A percentile compares a stretch with the other conserved stretches of the same genome.
phyloP scores from a whole-genome alignment of 768 basidiomycete genomes.

The Daedaleopsis sinensis region DNA sequence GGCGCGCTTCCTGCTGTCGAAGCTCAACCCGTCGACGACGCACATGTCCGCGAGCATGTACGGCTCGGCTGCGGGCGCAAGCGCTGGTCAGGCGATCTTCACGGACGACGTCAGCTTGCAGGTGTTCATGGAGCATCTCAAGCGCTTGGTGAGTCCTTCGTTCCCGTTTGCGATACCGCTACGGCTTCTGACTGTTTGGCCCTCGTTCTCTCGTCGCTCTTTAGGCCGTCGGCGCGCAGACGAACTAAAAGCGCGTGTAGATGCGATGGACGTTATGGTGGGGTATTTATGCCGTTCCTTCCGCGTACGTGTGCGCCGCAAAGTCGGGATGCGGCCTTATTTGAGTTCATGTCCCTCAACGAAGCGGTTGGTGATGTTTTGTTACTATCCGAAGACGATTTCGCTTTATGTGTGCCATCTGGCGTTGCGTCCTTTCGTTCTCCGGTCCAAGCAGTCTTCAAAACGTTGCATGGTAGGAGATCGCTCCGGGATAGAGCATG shows the following conservation, averaged over 20 bases:
- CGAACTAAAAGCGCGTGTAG: constrained; percentile 42
- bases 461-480: no score
- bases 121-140: constrained; percentile 97
- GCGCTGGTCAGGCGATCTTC: constrained; percentile 89
- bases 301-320: neutral
- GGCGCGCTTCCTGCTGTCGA: constrained; percentile 95
- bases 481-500: no score
- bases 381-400: neutral
- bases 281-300: constrained; percentile 17
- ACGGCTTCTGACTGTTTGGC: neutral
- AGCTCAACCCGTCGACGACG: constrained; percentile 97
- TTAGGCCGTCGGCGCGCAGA: constrained; percentile 71
- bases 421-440: no score
- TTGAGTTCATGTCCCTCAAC: neutral
- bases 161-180: neutral
- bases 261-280: neutral
- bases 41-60: constrained; percentile 94
- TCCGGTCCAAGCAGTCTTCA: no score
- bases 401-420: no score
- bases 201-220: neutral
- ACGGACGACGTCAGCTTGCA: constrained; percentile 98
- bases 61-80: constrained; percentile 68
- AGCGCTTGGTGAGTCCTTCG: constrained; percentile 70
- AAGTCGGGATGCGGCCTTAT: no score
- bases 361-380: neutral